Percentiles rank a stretch among this genome's conserved stretches.
phyloP scores from a whole-genome alignment of 345 rosid genomes.

The Linum usitatissimum region DNA sequence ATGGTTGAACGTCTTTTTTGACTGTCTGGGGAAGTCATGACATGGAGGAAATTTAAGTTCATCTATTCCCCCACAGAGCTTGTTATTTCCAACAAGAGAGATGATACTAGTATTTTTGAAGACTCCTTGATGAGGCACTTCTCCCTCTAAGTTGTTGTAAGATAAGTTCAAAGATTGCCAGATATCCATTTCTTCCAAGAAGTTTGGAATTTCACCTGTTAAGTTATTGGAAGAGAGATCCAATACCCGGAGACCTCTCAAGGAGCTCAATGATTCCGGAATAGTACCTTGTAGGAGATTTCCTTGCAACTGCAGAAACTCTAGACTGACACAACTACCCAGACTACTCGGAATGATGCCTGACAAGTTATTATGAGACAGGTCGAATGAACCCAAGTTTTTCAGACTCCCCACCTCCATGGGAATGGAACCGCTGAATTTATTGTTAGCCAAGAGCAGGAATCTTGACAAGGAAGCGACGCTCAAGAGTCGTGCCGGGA shows the following conservation, averaged over 20 bases:
- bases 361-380: constrained; percentile 12
- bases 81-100: neutral
- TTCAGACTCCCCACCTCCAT: no score
- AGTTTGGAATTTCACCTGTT: constrained; percentile 15
- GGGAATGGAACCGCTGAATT: no score
- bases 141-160: constrained; percentile 16
- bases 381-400: neutral
- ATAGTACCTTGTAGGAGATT: constrained; percentile 12
- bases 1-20: neutral
- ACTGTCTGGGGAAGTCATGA: neutral
- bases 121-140: constrained; percentile 4
- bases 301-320: neutral
- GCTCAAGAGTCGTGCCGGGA: constrained; percentile 13
- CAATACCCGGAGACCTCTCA: neutral
- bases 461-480: no score
- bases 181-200: neutral
- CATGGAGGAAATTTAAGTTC: constrained; percentile 10
- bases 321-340: constrained; percentile 13
- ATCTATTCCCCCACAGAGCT: neutral
- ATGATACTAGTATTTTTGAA: neutral
- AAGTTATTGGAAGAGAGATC: constrained; percentile 15
- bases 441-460: no score
- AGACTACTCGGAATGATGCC: constrained; percentile 15
- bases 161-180: constrained; percentile 14
- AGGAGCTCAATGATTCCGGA: constrained; percentile 7